phyloP scores from a whole-genome alignment of 148 eudicot genomes.

The Vaccinium macrocarpon region DNA sequence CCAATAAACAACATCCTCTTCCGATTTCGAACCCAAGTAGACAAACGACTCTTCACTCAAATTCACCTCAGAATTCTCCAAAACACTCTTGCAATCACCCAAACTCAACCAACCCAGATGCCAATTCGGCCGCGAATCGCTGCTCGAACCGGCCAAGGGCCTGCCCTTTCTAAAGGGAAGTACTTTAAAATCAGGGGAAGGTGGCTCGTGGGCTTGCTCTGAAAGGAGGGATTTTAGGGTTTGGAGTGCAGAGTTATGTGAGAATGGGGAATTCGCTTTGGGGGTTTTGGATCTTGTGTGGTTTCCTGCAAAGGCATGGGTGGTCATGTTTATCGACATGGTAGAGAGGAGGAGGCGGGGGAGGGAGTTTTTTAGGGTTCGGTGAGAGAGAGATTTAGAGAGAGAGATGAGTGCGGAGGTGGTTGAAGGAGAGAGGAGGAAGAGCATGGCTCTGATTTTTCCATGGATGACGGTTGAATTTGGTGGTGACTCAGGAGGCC shows the following conservation, averaged over 20 bases:
- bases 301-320: constrained; percentile 84
- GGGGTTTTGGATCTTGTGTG: constrained; percentile 63
- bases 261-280: constrained; percentile 48
- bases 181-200: constrained; percentile 59
- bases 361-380: constrained; percentile 16
- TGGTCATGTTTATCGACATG: constrained; percentile 49
- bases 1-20: constrained; percentile 70
- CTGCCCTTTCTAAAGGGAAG: constrained; percentile 82
- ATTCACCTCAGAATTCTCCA: constrained; percentile 46
- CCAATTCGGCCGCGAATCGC: constrained; percentile 48
- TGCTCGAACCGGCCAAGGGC: constrained; percentile 52
- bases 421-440: constrained; percentile 19
- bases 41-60: constrained; percentile 63
- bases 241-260: constrained; percentile 57
- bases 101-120: constrained; percentile 89
- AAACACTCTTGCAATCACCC: constrained; percentile 45
- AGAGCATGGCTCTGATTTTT: constrained; percentile 36
- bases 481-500: constrained; percentile 2
- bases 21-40: constrained; percentile 66
- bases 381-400: constrained; percentile 32
- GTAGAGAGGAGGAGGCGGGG: constrained; percentile 21
- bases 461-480: constrained; percentile 6
- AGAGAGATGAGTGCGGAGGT: constrained; percentile 23
- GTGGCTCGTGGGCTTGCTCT: constrained; percentile 32
- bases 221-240: constrained; percentile 50